phyloP scores from a whole-genome alignment of 2,329 filamentous ascomycete genomes.

The Proliferodiscus dingleyae region DNA sequence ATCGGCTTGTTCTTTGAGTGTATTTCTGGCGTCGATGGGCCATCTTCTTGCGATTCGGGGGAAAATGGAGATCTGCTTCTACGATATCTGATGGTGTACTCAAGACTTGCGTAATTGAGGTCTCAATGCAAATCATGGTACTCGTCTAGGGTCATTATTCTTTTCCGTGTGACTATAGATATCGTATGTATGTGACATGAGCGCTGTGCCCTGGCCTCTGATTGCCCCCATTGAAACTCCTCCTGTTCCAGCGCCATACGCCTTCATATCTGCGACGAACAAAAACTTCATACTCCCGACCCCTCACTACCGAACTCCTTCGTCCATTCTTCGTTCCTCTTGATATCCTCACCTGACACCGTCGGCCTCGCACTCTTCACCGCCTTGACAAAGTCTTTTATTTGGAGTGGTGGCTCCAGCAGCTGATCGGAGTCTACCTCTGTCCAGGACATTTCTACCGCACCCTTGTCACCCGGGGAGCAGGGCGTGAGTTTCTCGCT shows the following conservation, averaged over 20 bases:
- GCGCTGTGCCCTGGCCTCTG: too few species aligned
- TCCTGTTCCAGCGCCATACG: conserved; percentile 16
- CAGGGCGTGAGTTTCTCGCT: conserved; percentile 75
- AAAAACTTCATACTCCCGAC: conserved; percentile 17
- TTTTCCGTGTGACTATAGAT: too few species aligned
- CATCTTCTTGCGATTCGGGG: conserved; percentile 11
- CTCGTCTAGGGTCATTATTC: too few species aligned
- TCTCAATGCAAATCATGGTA: too few species aligned
- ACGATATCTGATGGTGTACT: too few species aligned
- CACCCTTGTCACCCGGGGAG: conserved; percentile 82
- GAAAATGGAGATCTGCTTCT: conserved; percentile 1
- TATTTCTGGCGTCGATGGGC: conserved; percentile 24
- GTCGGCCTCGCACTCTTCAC: conserved; percentile 86
- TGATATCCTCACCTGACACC: conserved; percentile 80
- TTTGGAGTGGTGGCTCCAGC: conserved; percentile 76
- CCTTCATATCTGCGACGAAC: not conserved
- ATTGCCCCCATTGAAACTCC: too few species aligned
- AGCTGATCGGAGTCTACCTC: conserved; percentile 79
- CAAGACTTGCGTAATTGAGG: too few species aligned
- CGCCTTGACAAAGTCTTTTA: conserved; percentile 92
- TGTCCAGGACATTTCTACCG: conserved; percentile 91
- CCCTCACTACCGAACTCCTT: conserved; percentile 94
- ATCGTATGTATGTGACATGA: conserved; percentile 1
- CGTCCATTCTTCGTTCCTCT: conserved; percentile 87
- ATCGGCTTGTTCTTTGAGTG: conserved; percentile 10